Percentiles rank a stretch among this genome's conserved stretches.
Evolutionary conservation across 768 basidiomycete genomes (phyloP).

Genomic region (Lactarius hengduanensis): DNA sequence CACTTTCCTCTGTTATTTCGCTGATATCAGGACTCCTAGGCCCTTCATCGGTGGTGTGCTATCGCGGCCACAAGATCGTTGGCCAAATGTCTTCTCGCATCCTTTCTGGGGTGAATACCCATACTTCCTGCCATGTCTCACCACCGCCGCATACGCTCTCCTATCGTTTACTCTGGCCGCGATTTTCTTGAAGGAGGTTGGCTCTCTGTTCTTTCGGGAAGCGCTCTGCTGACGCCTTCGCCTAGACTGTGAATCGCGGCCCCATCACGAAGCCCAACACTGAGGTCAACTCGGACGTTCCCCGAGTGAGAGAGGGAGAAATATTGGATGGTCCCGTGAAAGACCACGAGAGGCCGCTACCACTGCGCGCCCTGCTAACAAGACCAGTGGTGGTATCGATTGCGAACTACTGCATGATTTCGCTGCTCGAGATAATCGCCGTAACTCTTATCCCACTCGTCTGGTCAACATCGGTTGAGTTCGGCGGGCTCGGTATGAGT

Average conservation of each 20-base stretch:
- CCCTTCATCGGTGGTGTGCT: slow-evolving; percentile 25
- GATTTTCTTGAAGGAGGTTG: slow-evolving; percentile 22
- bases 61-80: slow-evolving; percentile 31
- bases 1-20: background rate
- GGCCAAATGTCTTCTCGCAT: slow-evolving; percentile 26
- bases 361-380: slow-evolving; percentile 39
- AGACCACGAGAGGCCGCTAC: background rate
- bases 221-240: no score
- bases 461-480: slow-evolving; percentile 42
- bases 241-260: no score
- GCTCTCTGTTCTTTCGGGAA: no score
- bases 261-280: no score
- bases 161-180: background rate
- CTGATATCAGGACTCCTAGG: no score
- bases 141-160: background rate
- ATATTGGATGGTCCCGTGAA: no score
- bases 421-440: slow-evolving; percentile 44
- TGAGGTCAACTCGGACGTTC: no score
- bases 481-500: slow-evolving; percentile 41
- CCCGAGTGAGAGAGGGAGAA: no score
- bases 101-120: slow-evolving; percentile 32
- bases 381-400: slow-evolving; percentile 43
- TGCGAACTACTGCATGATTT: slow-evolving; percentile 43
- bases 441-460: slow-evolving; percentile 47
- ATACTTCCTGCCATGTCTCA: slow-evolving; percentile 32